A percentile compares a stretch with the other conserved stretches of the same genome.
phyloP scores from a whole-genome alignment of 495 filamentous ascomycete genomes.

The Daldinia vernicosa region DNA sequence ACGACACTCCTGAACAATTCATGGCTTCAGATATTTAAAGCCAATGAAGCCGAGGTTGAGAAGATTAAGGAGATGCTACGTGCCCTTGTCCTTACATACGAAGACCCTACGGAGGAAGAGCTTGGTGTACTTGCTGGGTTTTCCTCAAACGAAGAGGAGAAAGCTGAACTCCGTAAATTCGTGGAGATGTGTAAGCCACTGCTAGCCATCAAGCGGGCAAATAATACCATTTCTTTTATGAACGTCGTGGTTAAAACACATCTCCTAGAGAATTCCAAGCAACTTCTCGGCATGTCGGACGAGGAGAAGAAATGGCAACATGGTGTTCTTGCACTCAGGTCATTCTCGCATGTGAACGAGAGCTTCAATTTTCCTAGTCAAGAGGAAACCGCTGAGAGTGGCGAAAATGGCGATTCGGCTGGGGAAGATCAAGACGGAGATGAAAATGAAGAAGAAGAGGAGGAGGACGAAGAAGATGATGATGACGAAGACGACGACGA shows the following conservation, averaged over 20 bases:
- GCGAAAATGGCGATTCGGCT: not conserved
- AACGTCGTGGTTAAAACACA: conserved; percentile 48
- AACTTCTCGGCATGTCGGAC: conserved; percentile 44
- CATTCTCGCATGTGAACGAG: conserved; percentile 49
- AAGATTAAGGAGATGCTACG: conserved; percentile 52
- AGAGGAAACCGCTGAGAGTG: conserved; percentile 10
- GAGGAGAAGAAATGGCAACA: conserved; percentile 54
- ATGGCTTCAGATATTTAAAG: conserved; percentile 49
- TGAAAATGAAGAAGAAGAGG: conserved; percentile 10
- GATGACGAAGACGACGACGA: conserved; percentile 24
- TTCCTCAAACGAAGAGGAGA: conserved; percentile 40
- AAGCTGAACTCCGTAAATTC: conserved; percentile 41
- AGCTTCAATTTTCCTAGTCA: conserved; percentile 29
- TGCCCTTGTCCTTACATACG: conserved; percentile 47
- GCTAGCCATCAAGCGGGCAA: conserved; percentile 32
- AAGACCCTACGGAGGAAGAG: conserved; percentile 48
- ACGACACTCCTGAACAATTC: conserved; percentile 44
- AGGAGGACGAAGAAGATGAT: conserved; percentile 24
- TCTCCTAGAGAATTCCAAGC: conserved; percentile 44
- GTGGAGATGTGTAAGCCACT: conserved; percentile 49
- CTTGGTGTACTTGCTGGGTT: conserved; percentile 47
- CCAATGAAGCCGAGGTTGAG: conserved; percentile 48
- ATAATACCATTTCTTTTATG: conserved; percentile 45
- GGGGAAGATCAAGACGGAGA: conserved; percentile 11
- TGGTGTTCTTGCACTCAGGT: conserved; percentile 48